Base-by-base conservation (phyloP, 169 alveolate genomes). In the Plasmodium relictum region DNA sequence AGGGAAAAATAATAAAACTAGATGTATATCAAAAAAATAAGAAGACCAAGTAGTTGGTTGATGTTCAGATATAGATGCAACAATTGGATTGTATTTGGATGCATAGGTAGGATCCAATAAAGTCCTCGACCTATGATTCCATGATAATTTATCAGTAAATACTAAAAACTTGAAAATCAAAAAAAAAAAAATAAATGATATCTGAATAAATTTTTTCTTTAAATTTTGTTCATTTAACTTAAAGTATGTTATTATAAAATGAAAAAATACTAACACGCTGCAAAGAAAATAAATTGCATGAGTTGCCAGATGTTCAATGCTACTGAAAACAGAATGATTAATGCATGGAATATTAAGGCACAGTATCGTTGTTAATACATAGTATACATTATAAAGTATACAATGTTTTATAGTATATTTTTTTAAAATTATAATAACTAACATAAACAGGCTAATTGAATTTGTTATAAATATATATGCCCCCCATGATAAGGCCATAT, bases 401-500 rank as follows among this genome's bases (percentile, higher is more conserved):
- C 95, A 95, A 86, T 97, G 97, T 72, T 96, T 97, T 68, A 93
- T 93, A 63, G 96, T 94, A 94, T 90, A 95, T 72, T 96, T 92
- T 62, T 97, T 97, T 44, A 98, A 96, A 59, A 98, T 93, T 18
- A 98, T 93, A 16, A 97, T 91, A 7, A 98, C 98, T 41, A 98
- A 72, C 78, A 98, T 97, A 88, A 96, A 98, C 66, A 97, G 94
- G 39, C 99, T 99, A 71, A 98, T 95, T 3, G 98, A 95, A 94
- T 99, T 99, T 54, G 97, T 96, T 37, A 99, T 96, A 93, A 98
- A 98, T 31, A 98, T 98, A 94, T 99, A 99, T 16, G 99, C 99
- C 26, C 99, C 99, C 99, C 99, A 99, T 8, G 99, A 96, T 44
- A 98, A 96, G 18, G 98, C 99, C 99, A 98, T 97, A 85, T 94